Conservation (phyloP, 306 rosid species). For the Trichosanthes cucumerina region DNA sequence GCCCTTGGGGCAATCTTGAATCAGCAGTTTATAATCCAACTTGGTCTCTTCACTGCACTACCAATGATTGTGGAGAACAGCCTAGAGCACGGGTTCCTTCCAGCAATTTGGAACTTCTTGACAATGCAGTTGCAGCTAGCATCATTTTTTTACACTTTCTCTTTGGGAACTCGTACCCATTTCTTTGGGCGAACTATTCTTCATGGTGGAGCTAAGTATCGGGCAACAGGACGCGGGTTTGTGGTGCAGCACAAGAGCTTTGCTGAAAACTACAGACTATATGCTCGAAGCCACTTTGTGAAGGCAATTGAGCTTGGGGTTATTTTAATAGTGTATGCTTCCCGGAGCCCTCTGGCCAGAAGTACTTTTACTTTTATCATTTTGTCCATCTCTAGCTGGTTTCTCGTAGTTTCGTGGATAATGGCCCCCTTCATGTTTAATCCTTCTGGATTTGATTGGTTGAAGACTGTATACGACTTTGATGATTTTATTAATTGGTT, state of each 20-base stretch:
- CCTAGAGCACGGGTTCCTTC: slow-evolving; percentile 88
- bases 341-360: slow-evolving; percentile 41
- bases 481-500: slow-evolving; percentile 73
- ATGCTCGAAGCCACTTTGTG: slow-evolving; percentile 86
- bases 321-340: slow-evolving; percentile 67
- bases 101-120: slow-evolving; percentile 74
- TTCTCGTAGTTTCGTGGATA: slow-evolving; percentile 86
- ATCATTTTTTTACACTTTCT: slow-evolving; percentile 67
- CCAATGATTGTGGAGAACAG: slow-evolving; percentile 89
- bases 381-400: slow-evolving; percentile 73
- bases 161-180: slow-evolving; percentile 79
- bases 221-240: slow-evolving; percentile 97
- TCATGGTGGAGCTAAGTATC: slow-evolving; percentile 94
- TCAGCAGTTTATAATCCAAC: slow-evolving; percentile 87
- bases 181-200: slow-evolving; percentile 87
- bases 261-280: slow-evolving; percentile 81
- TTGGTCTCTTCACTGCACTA: slow-evolving; percentile 82
- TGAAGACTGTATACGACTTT: slow-evolving; percentile 90
- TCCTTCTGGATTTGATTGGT: slow-evolving; percentile 97
- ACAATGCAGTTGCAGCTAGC: slow-evolving; percentile 91
- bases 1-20: slow-evolving; percentile 72
- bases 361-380: slow-evolving; percentile 59
- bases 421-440: slow-evolving; percentile 87
- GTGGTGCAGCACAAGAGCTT: slow-evolving; percentile 88
- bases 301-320: slow-evolving; percentile 86